A percentile compares a stretch with the other conserved stretches of the same genome.
phyloP scores from a whole-genome alignment of 208 protist genomes.

The Trypanosoma avium region DNA sequence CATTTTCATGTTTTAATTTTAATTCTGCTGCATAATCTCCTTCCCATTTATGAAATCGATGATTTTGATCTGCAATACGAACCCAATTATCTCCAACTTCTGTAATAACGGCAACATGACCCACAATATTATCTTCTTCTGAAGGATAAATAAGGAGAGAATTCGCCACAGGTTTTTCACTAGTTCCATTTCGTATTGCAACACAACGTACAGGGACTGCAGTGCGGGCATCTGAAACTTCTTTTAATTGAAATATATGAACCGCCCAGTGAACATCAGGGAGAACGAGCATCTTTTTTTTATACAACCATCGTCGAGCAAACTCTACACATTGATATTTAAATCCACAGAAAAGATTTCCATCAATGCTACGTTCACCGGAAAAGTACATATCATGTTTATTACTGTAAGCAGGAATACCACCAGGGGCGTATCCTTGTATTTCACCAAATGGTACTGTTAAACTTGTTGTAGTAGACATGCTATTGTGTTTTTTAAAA shows the following conservation, averaged over 20 bases:
- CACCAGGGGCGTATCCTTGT: constrained; percentile 72
- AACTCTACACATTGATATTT: constrained; percentile 92
- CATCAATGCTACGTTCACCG: constrained; percentile 77
- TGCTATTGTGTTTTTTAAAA: too few relatives aligned
- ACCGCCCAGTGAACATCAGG: constrained; percentile 82
- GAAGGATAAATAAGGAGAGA: constrained; percentile 79
- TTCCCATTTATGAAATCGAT: constrained; percentile 82
- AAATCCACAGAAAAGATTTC: constrained; percentile 79
- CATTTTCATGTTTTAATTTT: constrained; percentile 45
- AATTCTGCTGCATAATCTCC: constrained; percentile 57
- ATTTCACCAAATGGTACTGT: constrained; percentile 63
- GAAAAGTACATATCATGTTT: constrained; percentile 86
- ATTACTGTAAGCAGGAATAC: constrained; percentile 89
- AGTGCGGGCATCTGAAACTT: constrained; percentile 64
- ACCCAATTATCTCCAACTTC: constrained; percentile 86
- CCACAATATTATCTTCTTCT: constrained; percentile 39
- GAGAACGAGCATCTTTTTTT: constrained; percentile 77
- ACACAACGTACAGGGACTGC: constrained; percentile 47
- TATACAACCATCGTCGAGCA: constrained; percentile 80
- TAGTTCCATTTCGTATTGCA: constrained; percentile 56
- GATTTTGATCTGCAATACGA: constrained; percentile 85
- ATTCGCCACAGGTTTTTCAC: constrained; percentile 65
- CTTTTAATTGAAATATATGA: constrained; percentile 71
- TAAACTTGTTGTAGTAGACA: constrained; percentile 16
- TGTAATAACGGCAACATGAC: constrained; percentile 84